These are phyloP conservation scores for Podaxis sp. DNA, from an alignment of 768 basidiomycete species.

Conservation along the genomic window DNA sequence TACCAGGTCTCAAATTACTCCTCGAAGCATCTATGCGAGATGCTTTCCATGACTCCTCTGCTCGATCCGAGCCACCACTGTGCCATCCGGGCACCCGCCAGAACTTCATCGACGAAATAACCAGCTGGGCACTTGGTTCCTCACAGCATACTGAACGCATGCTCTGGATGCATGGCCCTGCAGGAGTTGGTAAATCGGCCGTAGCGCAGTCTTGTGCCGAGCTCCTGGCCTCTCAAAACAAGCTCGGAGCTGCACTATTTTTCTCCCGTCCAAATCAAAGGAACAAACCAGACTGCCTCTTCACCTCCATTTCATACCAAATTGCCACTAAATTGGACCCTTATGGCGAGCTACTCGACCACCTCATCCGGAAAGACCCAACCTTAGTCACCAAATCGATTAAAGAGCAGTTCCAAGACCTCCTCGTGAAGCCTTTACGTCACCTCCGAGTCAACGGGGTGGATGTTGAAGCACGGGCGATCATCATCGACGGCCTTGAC, in stretches of 20 bases:
- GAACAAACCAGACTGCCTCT: neutral
- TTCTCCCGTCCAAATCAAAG: conserved; percentile 5
- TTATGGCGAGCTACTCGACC: neutral
- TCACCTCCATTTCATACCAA: conserved; percentile 1
- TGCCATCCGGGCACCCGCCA: neutral
- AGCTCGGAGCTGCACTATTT: conserved; percentile 6
- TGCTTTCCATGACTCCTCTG: neutral
- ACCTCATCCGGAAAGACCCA: neutral
- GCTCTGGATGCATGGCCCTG: neutral
- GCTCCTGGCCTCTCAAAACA: neutral
- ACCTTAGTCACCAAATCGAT: neutral
- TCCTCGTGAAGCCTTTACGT: neutral
- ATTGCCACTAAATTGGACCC: neutral
- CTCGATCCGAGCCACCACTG: neutral
- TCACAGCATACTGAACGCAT: neutral
- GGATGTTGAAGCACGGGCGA: neutral
- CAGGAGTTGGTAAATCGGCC: conserved; percentile 6
- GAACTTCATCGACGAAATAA: neutral
- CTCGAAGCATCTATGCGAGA: neutral
- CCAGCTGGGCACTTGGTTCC: neutral
- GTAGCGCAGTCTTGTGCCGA: conserved; percentile 2
- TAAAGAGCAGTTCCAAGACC: neutral
- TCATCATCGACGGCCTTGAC: conserved; percentile 15
- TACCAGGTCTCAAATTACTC: no score
- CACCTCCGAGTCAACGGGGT: neutral